Percentiles rank a stretch among this genome's conserved stretches.
phyloP scores from a whole-genome alignment of 1,139 yeast species.

The Magnusiomyces paraingens region DNA sequence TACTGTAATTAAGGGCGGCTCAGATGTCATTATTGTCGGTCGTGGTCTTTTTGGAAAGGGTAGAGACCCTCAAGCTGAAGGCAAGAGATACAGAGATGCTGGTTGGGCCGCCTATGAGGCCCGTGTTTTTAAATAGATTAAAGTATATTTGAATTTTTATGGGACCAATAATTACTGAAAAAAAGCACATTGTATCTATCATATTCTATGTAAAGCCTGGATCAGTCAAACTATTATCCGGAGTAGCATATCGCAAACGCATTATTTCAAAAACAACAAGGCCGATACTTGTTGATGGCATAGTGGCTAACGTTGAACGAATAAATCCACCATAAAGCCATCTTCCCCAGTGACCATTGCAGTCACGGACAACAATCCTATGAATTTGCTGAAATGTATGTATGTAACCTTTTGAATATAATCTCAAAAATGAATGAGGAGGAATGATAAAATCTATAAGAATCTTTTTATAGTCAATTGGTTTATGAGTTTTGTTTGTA shows the following conservation, averaged over 20 bases:
- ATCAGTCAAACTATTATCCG: conserved; percentile 4
- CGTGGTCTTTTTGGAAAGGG: conserved; percentile 96
- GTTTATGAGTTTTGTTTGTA: conserved; percentile 5
- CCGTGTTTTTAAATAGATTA: neutral
- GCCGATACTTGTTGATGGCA: conserved; percentile 87
- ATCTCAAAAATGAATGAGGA: conserved; percentile 4
- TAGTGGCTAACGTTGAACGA: conserved; percentile 62
- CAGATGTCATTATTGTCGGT: conserved; percentile 94
- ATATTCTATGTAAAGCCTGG: neutral
- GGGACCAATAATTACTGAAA: too few species aligned
- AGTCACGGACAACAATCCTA: conserved; percentile 12
- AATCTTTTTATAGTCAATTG: conserved; percentile 14
- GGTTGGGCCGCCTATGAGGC: conserved; percentile 81
- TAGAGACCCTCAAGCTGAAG: conserved; percentile 82
- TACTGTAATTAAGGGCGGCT: conserved; percentile 73
- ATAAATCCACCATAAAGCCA: conserved; percentile 76
- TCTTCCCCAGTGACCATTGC: conserved; percentile 48
- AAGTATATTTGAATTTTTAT: too few species aligned
- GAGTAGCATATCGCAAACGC: conserved; percentile 41
- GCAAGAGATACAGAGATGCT: conserved; percentile 81
- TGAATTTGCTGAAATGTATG: conserved; percentile 18
- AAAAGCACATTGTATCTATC: too few species aligned
- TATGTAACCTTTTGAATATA: conserved; percentile 18
- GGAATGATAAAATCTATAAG: conserved; percentile 11
- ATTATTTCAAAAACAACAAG: conserved; percentile 77